Evolutionary conservation across 2,329 filamentous ascomycete genomes (phyloP).

Genomic region (Coleophoma eucalyptorum): DNA sequence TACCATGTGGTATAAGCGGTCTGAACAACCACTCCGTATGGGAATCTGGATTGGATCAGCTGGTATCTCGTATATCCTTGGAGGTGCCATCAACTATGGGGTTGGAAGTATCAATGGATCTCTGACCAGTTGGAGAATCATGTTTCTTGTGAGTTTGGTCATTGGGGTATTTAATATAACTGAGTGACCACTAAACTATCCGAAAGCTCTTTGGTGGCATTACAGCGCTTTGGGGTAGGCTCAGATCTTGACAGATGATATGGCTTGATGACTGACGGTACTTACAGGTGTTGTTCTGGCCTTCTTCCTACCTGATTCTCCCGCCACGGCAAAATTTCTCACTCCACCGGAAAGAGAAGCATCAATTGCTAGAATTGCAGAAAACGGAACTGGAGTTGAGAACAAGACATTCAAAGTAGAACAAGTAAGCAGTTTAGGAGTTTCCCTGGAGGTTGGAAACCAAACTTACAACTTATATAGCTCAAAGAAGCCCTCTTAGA

Average conservation of each 20-base stretch:
- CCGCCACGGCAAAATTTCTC: slow-evolving; percentile 32
- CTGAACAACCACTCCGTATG: slow-evolving; percentile 51
- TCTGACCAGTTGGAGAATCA: slow-evolving; percentile 29
- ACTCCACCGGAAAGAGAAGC: slow-evolving; percentile 31
- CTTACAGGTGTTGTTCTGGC: slow-evolving; percentile 31
- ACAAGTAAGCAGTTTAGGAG: slow-evolving; percentile 24
- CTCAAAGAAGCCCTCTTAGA: slow-evolving; percentile 37
- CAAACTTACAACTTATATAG: slow-evolving; percentile 18
- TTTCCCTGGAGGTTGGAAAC: background rate
- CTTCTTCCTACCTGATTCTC: slow-evolving; percentile 32
- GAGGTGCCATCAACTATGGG: slow-evolving; percentile 52
- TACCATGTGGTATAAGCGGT: slow-evolving; percentile 56
- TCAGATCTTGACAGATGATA: background rate
- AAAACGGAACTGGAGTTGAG: slow-evolving; percentile 34
- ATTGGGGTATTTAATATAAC: no score
- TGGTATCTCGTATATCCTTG: slow-evolving; percentile 25
- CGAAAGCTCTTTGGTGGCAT: slow-evolving; percentile 37
- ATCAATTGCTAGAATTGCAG: slow-evolving; percentile 27
- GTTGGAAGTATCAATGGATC: slow-evolving; percentile 48
- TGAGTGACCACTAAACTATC: no score
- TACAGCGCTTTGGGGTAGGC: slow-evolving; percentile 37
- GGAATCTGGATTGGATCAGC: slow-evolving; percentile 50
- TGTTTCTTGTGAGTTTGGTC: slow-evolving; percentile 35
- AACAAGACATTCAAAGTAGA: slow-evolving; percentile 26
- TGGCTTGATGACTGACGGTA: background rate